These are phyloP conservation scores for Trichaptum fuscoviolaceum DNA, from an alignment of 768 basidiomycete genomes.

Conservation along the genomic window DNA sequence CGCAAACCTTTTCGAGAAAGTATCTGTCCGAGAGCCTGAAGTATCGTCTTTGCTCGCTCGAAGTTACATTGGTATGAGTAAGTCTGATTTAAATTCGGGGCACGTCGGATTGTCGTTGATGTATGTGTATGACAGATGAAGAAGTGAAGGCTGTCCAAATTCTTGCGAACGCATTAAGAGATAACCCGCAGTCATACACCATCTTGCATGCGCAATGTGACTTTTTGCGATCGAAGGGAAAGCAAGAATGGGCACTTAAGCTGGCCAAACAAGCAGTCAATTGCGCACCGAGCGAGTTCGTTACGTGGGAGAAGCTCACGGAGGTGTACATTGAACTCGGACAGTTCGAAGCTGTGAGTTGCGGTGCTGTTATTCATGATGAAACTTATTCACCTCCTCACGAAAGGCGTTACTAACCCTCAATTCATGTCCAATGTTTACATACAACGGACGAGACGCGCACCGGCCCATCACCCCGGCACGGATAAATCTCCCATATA, in stretches of 20 bases:
- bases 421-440: slow-evolving; percentile 99
- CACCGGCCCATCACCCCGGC: slow-evolving; percentile 80
- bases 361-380: not conserved
- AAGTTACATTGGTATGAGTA: slow-evolving; percentile 97
- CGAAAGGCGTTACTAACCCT: slow-evolving; percentile 76
- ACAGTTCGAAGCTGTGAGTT: slow-evolving; percentile 66
- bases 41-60: slow-evolving; percentile 81
- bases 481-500: slow-evolving; percentile 81
- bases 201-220: slow-evolving; percentile 93
- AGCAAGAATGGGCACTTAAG: slow-evolving; percentile 83
- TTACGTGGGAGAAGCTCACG: slow-evolving; percentile 98
- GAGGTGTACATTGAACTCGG: slow-evolving; percentile 90
- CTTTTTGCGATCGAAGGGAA: slow-evolving; percentile 83
- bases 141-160: slow-evolving; percentile 98
- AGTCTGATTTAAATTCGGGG: slow-evolving; percentile 26
- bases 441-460: slow-evolving; percentile 92
- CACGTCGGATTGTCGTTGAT: not conserved
- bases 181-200: slow-evolving; percentile 89
- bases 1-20: slow-evolving; percentile 91
- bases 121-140: slow-evolving; percentile 56
- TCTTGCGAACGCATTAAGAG: slow-evolving; percentile 75
- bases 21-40: slow-evolving; percentile 82
- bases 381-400: not conserved
- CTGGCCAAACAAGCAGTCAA: slow-evolving; percentile 94
- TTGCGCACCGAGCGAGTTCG: slow-evolving; percentile 96